These are phyloP conservation scores for Ceratobasidium sp. DNA, from an alignment of 1,284 basidiomycete genomes.

Conservation along the genomic window DNA sequence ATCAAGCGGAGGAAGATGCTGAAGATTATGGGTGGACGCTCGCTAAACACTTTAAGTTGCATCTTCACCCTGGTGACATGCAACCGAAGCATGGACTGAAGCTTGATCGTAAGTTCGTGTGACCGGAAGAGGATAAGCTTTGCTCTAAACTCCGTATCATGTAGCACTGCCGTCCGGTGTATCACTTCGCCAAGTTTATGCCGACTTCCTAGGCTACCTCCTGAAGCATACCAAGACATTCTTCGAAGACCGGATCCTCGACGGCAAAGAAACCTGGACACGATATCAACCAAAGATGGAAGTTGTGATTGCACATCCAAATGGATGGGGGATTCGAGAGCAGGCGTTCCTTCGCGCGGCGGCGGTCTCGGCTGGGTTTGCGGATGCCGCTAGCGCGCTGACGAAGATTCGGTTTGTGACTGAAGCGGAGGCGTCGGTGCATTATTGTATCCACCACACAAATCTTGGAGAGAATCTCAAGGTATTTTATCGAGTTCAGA, in stretches of 20 bases:
- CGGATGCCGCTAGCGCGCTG: not conserved
- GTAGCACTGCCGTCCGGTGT: constrained; percentile 39
- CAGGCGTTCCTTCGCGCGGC: constrained; percentile 42
- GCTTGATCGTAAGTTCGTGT: constrained; percentile 28
- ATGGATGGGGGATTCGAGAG: constrained; percentile 47
- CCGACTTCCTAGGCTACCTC: constrained; percentile 45
- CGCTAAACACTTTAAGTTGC: constrained; percentile 46
- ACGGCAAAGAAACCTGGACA: constrained; percentile 44
- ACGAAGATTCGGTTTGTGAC: constrained; percentile 43
- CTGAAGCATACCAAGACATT: constrained; percentile 42
- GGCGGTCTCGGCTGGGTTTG: constrained; percentile 39
- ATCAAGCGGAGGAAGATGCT: constrained; percentile 26
- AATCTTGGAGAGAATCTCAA: constrained; percentile 34
- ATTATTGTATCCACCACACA: constrained; percentile 47
- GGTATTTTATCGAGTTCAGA: constrained; percentile 45
- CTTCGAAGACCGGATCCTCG: constrained; percentile 41
- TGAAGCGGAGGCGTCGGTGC: constrained; percentile 49
- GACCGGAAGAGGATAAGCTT: not conserved
- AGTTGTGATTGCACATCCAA: constrained; percentile 46
- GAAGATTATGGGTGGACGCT: constrained; percentile 45
- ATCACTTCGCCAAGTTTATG: constrained; percentile 36
- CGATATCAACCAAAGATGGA: constrained; percentile 25
- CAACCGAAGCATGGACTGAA: constrained; percentile 19
- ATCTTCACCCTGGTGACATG: constrained; percentile 46
- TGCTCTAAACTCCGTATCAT: not conserved